These are phyloP conservation scores for Fusarium sp. DNA, from an alignment of 2,329 filamentous ascomycete genomes.

Conservation along the genomic window DNA sequence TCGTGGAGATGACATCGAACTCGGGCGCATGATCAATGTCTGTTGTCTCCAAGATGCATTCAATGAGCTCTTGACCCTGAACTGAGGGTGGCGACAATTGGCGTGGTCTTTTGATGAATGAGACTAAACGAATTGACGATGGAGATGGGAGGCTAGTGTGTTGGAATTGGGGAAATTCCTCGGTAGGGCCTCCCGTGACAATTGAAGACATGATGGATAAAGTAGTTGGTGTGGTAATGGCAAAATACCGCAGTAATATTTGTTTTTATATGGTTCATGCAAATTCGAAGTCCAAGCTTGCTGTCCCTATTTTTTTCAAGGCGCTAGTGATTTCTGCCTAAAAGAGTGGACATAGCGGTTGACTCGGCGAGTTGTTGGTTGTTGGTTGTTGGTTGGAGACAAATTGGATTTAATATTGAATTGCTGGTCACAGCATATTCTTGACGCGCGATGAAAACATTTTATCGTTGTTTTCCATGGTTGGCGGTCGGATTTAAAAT, in stretches of 20 bases:
- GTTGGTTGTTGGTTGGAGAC: background rate
- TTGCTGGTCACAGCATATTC: too few relatives aligned
- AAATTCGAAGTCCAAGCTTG: background rate
- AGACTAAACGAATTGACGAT: background rate
- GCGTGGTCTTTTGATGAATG: background rate
- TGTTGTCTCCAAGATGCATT: background rate
- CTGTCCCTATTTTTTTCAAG: background rate
- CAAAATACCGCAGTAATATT: background rate
- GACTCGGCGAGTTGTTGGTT: background rate
- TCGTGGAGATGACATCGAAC: background rate
- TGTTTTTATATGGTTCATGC: background rate
- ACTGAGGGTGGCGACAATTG: background rate
- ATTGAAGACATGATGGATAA: background rate
- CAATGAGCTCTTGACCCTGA: background rate
- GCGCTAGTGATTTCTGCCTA: background rate
- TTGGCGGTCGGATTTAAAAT: fast-evolving
- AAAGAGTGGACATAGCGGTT: background rate
- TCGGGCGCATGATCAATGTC: background rate
- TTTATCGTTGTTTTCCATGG: too few relatives aligned
- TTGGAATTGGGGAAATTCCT: background rate
- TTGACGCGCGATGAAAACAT: too few relatives aligned
- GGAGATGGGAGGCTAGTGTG: background rate
- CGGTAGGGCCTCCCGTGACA: background rate
- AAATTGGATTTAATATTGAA: background rate
- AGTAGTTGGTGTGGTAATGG: background rate